Base-by-base conservation (phyloP, 2,329 filamentous ascomycete species). In the Fusarium bulbicola region DNA sequence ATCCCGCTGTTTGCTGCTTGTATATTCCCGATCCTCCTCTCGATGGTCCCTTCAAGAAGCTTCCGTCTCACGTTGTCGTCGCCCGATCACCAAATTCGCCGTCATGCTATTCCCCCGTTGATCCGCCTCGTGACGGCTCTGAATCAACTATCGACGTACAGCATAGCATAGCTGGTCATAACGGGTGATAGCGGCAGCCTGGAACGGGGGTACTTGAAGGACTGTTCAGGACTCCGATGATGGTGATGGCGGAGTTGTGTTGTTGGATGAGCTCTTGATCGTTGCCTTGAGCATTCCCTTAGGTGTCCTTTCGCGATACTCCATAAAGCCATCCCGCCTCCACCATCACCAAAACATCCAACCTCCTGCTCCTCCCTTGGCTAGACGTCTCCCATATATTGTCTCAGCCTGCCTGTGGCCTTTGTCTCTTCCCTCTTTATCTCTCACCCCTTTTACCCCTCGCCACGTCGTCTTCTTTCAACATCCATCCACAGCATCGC, bases 251-350 rank as follows among this genome's bases (percentile, higher is more conserved):
- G 57, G 59, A 57, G 57, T 69, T 58, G 59, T 50, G 58, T 39
- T 59, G 57, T 61, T 64, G 66, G 56, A 52, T 67, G 66, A 54
- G 62, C 58, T 70, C 46, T 62, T 73, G 61, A 56, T 74, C 64
- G 69, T 72, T 76, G 72, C 75, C 75, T 77, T 59, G 67, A 30
- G 63, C 74, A 71, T 62, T 63, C 77, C 72, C 75, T 74, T 74
- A 77, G 72, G 76, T 77, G 76, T 78, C 76, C 76, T 77, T 74
- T 77, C 62, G 76, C 74, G 68, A 77, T 75, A 73, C 72, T 70
- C 60, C 69, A 77, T 78, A 77, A 78, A 77, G 63, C 62, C 53
- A 46, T 69, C 57, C 66, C 61, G 49, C 68, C 66, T 75, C 70
- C 76, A 67, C 61, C 70, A 74, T 69, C 68, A 73, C 53, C 72